Conservation (phyloP, 331 rosid genomes). For the Acacia pycnantha region DNA sequence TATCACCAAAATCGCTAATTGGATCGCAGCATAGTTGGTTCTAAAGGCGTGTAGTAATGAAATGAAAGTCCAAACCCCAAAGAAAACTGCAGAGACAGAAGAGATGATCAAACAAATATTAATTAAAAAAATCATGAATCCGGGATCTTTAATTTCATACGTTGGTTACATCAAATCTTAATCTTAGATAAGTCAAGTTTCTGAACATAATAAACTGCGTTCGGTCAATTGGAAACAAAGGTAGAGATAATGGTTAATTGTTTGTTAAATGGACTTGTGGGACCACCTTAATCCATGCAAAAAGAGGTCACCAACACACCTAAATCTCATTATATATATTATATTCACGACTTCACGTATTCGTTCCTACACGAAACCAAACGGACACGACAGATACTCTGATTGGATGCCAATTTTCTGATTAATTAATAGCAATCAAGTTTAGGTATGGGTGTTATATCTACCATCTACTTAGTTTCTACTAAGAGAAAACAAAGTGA, state of each 20-base stretch:
- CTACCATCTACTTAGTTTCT: slow-evolving; percentile 41
- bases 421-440: background rate
- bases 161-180: slow-evolving; percentile 34
- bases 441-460: slow-evolving; percentile 67
- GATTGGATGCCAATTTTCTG: background rate
- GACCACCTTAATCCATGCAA: background rate
- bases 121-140: background rate
- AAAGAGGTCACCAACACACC: slow-evolving; percentile 34
- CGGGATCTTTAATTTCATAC: background rate
- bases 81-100: slow-evolving; percentile 4
- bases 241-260: background rate
- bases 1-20: slow-evolving; percentile 38
- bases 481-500: background rate
- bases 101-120: background rate
- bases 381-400: slow-evolving; percentile 13
- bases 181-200: slow-evolving; percentile 22
- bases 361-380: slow-evolving; percentile 48
- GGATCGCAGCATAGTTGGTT: slow-evolving; percentile 28
- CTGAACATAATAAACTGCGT: background rate
- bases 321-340: slow-evolving; percentile 33
- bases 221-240: background rate
- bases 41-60: slow-evolving; percentile 27
- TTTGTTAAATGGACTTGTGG: slow-evolving; percentile 15
- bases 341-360: slow-evolving; percentile 40
- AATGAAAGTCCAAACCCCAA: slow-evolving; percentile 34